Conservation (phyloP, 2,329 filamentous ascomycete genomes). For the Pseudogymnoascus verrucosus region DNA sequence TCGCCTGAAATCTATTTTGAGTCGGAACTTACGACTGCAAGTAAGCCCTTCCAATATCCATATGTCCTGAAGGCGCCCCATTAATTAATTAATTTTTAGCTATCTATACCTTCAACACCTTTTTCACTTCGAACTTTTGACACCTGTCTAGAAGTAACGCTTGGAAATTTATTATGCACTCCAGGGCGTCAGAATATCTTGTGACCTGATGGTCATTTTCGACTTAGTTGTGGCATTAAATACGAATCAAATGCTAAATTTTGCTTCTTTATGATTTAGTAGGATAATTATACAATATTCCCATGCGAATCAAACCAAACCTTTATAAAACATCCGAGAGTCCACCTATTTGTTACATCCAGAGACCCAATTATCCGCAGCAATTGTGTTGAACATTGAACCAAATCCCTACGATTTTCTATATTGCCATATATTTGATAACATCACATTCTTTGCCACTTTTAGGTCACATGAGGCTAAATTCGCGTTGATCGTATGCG, state of each 20-base stretch:
- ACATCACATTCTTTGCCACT: background rate
- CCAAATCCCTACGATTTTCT: background rate
- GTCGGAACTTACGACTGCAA: background rate
- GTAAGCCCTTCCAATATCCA: background rate
- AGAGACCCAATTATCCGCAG: too few relatives aligned
- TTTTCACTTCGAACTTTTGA: background rate
- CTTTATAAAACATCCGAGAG: background rate
- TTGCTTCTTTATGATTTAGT: background rate
- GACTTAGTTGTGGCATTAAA: background rate
- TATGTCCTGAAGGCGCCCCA: background rate
- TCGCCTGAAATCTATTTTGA: background rate
- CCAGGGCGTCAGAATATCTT: background rate
- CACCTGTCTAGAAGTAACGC: background rate
- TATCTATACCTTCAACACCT: background rate
- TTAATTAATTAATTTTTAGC: background rate
- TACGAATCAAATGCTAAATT: background rate
- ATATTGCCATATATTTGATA: background rate
- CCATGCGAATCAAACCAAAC: background rate
- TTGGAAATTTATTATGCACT: background rate
- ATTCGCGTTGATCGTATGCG: background rate
- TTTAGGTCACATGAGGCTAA: background rate
- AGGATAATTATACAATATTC: background rate
- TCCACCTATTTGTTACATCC: background rate
- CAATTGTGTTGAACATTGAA: background rate
- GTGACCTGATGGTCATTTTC: background rate